A percentile compares a stretch with the other conserved stretches of the same genome.
These are phyloP conservation scores for Arctium minus DNA, from an alignment of 129 eudicot species.

Conservation along the genomic window DNA sequence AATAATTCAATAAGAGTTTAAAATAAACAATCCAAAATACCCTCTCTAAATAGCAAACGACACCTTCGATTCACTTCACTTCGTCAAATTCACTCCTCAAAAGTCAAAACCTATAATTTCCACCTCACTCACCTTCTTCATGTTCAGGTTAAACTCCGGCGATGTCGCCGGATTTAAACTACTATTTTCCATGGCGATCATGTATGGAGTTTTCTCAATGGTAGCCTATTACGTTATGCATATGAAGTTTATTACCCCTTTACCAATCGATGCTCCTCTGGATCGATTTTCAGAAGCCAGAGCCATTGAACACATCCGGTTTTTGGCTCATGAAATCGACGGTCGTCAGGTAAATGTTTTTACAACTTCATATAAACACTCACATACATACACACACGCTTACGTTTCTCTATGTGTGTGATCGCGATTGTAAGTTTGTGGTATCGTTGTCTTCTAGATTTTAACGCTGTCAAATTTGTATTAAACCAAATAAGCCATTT, in stretches of 20 bases:
- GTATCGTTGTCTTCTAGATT: background rate
- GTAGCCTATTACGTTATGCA: constrained; percentile 60
- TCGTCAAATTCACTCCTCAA: background rate
- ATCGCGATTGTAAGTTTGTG: background rate
- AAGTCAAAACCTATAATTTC: constrained; percentile 6
- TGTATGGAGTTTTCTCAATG: constrained; percentile 61
- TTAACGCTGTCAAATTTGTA: no score
- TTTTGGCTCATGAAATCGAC: constrained; percentile 64
- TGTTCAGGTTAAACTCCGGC: constrained; percentile 46
- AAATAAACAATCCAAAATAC: no score
- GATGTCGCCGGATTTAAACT: constrained; percentile 69
- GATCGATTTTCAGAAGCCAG: constrained; percentile 89
- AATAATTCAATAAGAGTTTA: no score
- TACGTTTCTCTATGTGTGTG: background rate
- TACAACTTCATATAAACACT: background rate
- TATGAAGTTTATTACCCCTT: constrained; percentile 77
- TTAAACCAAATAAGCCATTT: no score
- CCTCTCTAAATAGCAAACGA: background rate
- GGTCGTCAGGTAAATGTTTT: constrained; percentile 73
- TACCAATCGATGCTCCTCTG: constrained; percentile 72
- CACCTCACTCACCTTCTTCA: constrained; percentile 10
- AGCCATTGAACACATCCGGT: constrained; percentile 76
- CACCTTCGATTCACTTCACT: constrained; percentile 7
- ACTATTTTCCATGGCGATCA: constrained; percentile 31
- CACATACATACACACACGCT: background rate